Base-by-base conservation (phyloP, 1,284 basidiomycete genomes). In the Naganishia sp. region DNA sequence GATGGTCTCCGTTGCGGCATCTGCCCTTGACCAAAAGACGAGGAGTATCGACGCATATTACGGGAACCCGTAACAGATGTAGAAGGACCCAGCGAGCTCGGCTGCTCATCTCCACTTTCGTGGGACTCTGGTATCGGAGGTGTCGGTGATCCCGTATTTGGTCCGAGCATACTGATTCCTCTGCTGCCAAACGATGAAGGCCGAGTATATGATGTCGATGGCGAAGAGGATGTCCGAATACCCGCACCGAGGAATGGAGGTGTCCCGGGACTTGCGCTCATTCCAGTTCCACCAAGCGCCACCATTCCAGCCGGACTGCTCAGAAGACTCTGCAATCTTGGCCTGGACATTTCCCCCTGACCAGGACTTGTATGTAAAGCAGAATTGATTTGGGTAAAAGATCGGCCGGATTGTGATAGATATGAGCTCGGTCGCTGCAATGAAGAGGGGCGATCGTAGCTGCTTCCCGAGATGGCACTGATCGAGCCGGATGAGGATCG, bases 321-420 rank as follows among this genome's bases (percentile, higher is more conserved):
- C 70, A 75, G 13, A 69, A 60, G 36, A 28, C 50, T 60, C 69
- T 31, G 73, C 70, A 53, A 70, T 66, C 73, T 75, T 72, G 65
- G 75, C 72, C 23, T 77, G 73, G n/a, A 75, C 64, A 68, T 39
- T 36, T 78, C 49, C 9, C 48, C 45, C 43, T 46, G 23, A 11
- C 59, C 48, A 4, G 33, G 42, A n/a, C 59, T 61, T 21, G 59
- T 36, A 9, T 31, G 44, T 6, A 10, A 15, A 15, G 23, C 21
- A 23, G 59, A n/a, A 21, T 33, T 78, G n/a, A 76, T 75, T 54
- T 78, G 79, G 42, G 76, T 76, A 69, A 77, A 76, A 0, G 78
- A 79, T 36, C 79, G 71, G 3, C 79, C 78, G 2, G 78, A 79
- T 63, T 77, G 76, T 0, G 77, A 79, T 13, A 80, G 71, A 70